These are phyloP conservation scores for Microglena sp. DNA, from an alignment of 139 green algal species.

Conservation along the genomic window DNA sequence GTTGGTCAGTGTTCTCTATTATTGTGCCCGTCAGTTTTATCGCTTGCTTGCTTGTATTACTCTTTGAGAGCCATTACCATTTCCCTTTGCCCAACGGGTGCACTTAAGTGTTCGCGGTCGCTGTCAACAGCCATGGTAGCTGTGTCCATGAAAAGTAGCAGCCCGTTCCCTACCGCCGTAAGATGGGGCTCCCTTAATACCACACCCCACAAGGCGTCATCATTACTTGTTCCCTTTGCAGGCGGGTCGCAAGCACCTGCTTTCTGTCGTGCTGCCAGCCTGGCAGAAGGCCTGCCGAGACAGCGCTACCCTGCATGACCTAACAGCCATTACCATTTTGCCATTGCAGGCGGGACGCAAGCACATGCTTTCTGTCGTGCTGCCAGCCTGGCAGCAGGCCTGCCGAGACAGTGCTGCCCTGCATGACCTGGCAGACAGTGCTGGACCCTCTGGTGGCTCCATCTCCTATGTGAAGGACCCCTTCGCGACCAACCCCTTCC, in stretches of 20 bases:
- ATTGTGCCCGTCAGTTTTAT: too few species aligned
- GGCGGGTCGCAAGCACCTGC: constrained; percentile 9
- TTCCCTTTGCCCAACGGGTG: too few species aligned
- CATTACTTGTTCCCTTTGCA: background rate
- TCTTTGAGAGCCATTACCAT: too few species aligned
- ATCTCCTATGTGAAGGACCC: constrained; percentile 22
- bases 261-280: constrained; percentile 16
- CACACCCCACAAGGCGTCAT: too few species aligned
- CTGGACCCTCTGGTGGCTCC: background rate
- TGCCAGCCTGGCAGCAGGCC: constrained; percentile 23
- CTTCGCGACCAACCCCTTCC: constrained; percentile 14
- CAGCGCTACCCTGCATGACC: background rate
- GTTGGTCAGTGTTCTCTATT: too few species aligned
- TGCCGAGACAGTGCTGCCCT: constrained; percentile 10
- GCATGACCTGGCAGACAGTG: background rate
- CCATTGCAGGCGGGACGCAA: constrained; percentile 8
- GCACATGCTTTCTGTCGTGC: constrained; percentile 13
- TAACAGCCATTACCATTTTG: background rate
- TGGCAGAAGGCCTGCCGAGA: constrained; percentile 25
- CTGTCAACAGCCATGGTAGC: too few species aligned
- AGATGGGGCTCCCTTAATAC: too few species aligned
- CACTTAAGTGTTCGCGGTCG: too few species aligned
- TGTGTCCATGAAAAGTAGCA: too few species aligned
- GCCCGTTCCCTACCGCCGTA: too few species aligned
- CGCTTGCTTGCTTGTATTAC: too few species aligned